phyloP scores from a whole-genome alignment of 352 stramenopile genomes.

The Pythium sukuiense region DNA sequence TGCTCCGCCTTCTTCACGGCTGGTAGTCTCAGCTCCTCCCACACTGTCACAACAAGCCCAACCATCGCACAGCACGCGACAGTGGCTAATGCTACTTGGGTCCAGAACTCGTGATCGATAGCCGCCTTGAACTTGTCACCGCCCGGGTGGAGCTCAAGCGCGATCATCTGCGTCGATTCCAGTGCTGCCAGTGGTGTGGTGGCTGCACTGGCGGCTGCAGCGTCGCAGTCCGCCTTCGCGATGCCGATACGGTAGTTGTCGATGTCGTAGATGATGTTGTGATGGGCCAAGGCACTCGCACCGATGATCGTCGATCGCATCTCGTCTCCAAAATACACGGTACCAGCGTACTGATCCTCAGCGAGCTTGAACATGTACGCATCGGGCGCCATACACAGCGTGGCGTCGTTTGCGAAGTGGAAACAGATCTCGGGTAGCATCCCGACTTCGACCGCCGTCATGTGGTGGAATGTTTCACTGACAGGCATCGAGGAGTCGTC shows the following conservation, averaged over 20 bases:
- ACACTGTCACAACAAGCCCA: conserved; percentile 57
- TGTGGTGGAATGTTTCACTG: conserved; percentile 45
- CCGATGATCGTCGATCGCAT: conserved; percentile 72
- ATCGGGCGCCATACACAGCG: conserved; percentile 49
- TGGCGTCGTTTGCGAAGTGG: conserved; percentile 56
- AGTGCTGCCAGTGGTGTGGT: background rate
- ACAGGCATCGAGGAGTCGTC: conserved; percentile 41
- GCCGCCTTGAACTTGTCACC: conserved; percentile 54
- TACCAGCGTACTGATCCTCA: conserved; percentile 47
- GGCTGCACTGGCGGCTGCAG: background rate
- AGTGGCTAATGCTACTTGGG: conserved; percentile 41
- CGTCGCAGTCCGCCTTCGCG: conserved; percentile 52
- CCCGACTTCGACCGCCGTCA: conserved; percentile 26
- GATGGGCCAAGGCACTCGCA: conserved; percentile 55
- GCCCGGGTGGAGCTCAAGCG: conserved; percentile 54
- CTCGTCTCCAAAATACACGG: conserved; percentile 67
- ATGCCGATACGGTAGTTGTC: conserved; percentile 73
- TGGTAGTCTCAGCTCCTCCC: conserved; percentile 32
- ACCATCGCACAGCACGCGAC: conserved; percentile 43
- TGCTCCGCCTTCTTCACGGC: background rate
- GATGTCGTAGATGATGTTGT: conserved; percentile 83
- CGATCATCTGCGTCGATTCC: conserved; percentile 29
- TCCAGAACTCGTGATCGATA: conserved; percentile 39
- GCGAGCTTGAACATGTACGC: conserved; percentile 53
- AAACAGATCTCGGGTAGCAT: conserved; percentile 67